These are phyloP conservation scores for Candida coleopterorum DNA, from an alignment of 805 yeast species.

Conservation along the genomic window DNA sequence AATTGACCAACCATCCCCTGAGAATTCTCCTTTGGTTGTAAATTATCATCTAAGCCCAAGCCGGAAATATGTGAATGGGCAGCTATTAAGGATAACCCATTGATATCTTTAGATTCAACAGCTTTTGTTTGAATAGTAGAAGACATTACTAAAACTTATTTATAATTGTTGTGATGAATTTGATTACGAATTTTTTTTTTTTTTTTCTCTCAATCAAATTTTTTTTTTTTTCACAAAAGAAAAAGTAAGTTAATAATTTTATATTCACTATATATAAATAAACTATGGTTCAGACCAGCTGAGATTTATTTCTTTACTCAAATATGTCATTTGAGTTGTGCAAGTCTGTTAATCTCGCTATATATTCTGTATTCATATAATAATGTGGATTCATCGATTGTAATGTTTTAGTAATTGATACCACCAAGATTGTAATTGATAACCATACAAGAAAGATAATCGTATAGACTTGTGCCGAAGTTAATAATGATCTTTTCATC, in stretches of 20 bases:
- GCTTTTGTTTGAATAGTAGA: slow-evolving; percentile 26
- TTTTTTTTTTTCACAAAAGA: not conserved
- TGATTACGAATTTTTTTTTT: not conserved
- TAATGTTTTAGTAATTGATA: not conserved
- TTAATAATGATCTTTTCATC: not conserved
- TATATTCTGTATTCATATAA: too few relatives aligned
- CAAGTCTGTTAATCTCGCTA: too few relatives aligned
- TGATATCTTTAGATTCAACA: slow-evolving; percentile 26
- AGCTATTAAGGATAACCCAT: slow-evolving; percentile 70
- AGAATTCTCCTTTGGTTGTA: slow-evolving; percentile 69
- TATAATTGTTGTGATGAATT: not conserved
- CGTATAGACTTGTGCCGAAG: slow-evolving; percentile 1
- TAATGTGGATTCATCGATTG: not conserved
- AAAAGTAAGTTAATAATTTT: too few relatives aligned
- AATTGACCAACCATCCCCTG: slow-evolving; percentile 98
- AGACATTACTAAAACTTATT: slow-evolving; percentile 6
- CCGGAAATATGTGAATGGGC: slow-evolving; percentile 99
- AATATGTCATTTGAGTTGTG: too few relatives aligned
- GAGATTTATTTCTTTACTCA: too few relatives aligned
- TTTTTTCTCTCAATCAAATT: not conserved
- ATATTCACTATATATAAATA: too few relatives aligned
- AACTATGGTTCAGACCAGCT: too few relatives aligned
- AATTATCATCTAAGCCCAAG: slow-evolving; percentile 87
- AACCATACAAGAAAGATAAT: not conserved
- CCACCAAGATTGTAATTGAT: not conserved